These are phyloP conservation scores for Paramecium sonneborni DNA, from an alignment of 73 alveolate genomes.

Conservation along the genomic window DNA sequence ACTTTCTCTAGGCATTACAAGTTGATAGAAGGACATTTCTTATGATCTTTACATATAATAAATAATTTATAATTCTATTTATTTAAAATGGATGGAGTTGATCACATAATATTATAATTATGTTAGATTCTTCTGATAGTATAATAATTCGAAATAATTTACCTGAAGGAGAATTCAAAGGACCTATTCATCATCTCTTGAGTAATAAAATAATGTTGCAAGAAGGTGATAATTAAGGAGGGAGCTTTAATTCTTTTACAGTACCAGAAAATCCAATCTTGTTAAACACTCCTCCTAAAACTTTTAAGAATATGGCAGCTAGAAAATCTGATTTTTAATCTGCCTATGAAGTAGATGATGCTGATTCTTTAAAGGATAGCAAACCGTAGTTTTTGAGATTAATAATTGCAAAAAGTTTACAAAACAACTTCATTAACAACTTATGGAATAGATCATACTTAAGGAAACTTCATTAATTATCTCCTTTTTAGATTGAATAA, in stretches of 20 bases:
- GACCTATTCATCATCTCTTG: background rate
- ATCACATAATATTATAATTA: background rate
- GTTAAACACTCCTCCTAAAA: background rate
- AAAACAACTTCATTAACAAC: slow-evolving; percentile 38
- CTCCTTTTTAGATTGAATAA: background rate
- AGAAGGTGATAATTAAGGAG: background rate
- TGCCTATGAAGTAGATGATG: slow-evolving; percentile 4
- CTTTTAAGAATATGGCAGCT: background rate
- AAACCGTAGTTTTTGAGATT: slow-evolving; percentile 51
- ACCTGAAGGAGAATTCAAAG: background rate
- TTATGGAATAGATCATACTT: slow-evolving; percentile 34
- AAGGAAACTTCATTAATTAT: slow-evolving; percentile 15
- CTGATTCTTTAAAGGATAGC: background rate
- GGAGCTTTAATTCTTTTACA: slow-evolving; percentile 18
- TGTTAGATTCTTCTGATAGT: background rate
- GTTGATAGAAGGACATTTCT: slow-evolving; percentile 87
- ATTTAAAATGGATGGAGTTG: background rate
- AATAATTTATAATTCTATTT: background rate
- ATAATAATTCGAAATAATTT: background rate
- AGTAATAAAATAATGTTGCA: background rate
- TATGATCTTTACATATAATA: slow-evolving; percentile 83
- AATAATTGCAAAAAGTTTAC: slow-evolving; percentile 21
- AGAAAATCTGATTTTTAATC: background rate
- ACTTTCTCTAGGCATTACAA: slow-evolving; percentile 89
- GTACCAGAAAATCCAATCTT: background rate